Evolutionary conservation across 2,329 filamentous ascomycete genomes (phyloP).

Genomic region (Colletotrichum higginsianum): DNA sequence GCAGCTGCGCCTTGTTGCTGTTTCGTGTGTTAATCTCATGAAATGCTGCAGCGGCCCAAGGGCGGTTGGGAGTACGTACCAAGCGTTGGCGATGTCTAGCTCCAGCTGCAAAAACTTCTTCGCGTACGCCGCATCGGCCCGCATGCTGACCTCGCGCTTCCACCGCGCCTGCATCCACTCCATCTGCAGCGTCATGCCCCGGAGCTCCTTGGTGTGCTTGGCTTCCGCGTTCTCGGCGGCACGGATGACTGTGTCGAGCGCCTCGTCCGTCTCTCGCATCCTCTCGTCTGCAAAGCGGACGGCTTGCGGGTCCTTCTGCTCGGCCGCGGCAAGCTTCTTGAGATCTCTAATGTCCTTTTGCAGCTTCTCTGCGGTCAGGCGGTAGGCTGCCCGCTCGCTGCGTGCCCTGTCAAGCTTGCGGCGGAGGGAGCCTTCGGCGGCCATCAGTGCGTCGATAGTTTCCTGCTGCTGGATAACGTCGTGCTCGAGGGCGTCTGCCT

Average conservation of each 20-base stretch:
- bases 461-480: constrained; percentile 79
- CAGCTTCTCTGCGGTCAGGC: constrained; percentile 68
- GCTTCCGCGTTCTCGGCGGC: constrained; percentile 75
- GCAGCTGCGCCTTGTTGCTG: constrained; percentile 93
- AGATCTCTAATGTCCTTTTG: constrained; percentile 65
- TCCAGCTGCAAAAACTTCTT: constrained; percentile 88
- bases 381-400: constrained; percentile 73
- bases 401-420: constrained; percentile 79
- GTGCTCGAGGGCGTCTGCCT: constrained; percentile 79
- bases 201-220: constrained; percentile 81
- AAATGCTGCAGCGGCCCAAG: neutral
- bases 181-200: constrained; percentile 90
- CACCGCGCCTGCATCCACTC: constrained; percentile 89
- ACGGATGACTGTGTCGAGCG: constrained; percentile 72
- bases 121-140: constrained; percentile 85
- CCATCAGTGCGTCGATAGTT: constrained; percentile 70
- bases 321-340: constrained; percentile 56
- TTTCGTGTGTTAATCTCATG: constrained; percentile 48
- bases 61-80: constrained; percentile 75
- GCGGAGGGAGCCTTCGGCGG: constrained; percentile 72
- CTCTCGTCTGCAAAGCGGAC: constrained; percentile 51
- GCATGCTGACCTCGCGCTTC: constrained; percentile 84
- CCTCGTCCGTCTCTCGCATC: constrained; percentile 59
- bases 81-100: constrained; percentile 88
- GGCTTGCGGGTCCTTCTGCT: constrained; percentile 47